Evolutionary conservation across 306 rosid genomes (phyloP).

Genomic region (Begonia masoniana): DNA sequence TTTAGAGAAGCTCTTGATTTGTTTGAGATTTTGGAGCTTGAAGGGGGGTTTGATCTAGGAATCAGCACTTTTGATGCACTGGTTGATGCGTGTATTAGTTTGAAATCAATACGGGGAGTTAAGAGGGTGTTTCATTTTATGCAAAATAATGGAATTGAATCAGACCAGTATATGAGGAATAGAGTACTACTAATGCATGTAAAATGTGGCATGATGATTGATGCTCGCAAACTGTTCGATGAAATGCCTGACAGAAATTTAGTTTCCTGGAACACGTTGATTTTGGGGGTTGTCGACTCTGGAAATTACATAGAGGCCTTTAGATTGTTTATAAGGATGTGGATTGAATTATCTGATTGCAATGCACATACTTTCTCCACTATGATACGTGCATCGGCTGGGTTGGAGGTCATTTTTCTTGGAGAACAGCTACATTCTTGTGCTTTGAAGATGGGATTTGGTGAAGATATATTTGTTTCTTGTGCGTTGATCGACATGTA

Average conservation of each 20-base stretch:
- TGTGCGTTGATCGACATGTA: conserved; percentile 85
- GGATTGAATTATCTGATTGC: conserved; percentile 49
- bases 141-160: conserved; percentile 44
- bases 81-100: conserved; percentile 53
- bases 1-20: conserved; percentile 58
- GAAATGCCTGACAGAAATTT: conserved; percentile 49
- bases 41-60: conserved; percentile 31
- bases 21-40: conserved; percentile 67
- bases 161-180: conserved; percentile 56
- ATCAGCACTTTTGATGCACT: conserved; percentile 56
- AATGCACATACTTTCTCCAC: conserved; percentile 40
- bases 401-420: conserved; percentile 32
- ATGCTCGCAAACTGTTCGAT: conserved; percentile 46
- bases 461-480: conserved; percentile 39
- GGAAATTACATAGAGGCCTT: conserved; percentile 53
- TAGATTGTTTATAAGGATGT: conserved; percentile 35
- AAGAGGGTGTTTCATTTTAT: conserved; percentile 49
- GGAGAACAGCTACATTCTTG: conserved; percentile 74
- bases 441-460: conserved; percentile 56
- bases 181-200: conserved; percentile 65
- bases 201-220: conserved; percentile 56
- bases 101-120: conserved; percentile 53
- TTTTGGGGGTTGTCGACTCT: conserved; percentile 54
- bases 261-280: conserved; percentile 52
- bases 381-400: conserved; percentile 64